Conservation (phyloP, 2,329 filamentous ascomycete genomes). For the Botrytis elliptica region DNA sequence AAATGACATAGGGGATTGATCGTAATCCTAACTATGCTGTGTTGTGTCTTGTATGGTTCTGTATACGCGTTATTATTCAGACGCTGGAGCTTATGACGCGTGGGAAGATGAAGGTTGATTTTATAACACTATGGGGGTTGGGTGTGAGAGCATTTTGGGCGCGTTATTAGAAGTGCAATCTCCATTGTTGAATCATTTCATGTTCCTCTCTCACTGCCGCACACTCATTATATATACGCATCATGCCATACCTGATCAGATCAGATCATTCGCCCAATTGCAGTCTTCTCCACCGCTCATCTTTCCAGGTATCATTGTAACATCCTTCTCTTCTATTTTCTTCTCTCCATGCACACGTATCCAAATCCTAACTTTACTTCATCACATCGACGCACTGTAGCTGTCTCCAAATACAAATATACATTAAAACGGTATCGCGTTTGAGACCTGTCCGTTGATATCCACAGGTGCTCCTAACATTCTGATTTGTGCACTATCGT, state of each 20-base stretch:
- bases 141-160: background rate
- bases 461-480: conserved; percentile 53
- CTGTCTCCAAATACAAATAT: conserved; percentile 30
- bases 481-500: conserved; percentile 38
- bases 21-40: background rate
- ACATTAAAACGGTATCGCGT: conserved; percentile 48
- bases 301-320: background rate
- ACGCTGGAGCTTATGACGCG: background rate
- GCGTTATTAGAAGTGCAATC: background rate
- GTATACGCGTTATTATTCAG: background rate
- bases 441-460: conserved; percentile 49
- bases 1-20: background rate
- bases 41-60: background rate
- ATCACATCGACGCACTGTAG: conserved; percentile 40
- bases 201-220: background rate
- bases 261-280: background rate
- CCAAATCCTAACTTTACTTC: background rate
- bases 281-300: background rate
- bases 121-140: too few species aligned
- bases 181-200: background rate
- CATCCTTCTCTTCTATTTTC: background rate
- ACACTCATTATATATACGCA: background rate
- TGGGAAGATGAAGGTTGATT: background rate
- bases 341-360: background rate
- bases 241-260: background rate